Conservation (phyloP, 495 filamentous ascomycete species). For the Melanomma pulvis-pyrius region DNA sequence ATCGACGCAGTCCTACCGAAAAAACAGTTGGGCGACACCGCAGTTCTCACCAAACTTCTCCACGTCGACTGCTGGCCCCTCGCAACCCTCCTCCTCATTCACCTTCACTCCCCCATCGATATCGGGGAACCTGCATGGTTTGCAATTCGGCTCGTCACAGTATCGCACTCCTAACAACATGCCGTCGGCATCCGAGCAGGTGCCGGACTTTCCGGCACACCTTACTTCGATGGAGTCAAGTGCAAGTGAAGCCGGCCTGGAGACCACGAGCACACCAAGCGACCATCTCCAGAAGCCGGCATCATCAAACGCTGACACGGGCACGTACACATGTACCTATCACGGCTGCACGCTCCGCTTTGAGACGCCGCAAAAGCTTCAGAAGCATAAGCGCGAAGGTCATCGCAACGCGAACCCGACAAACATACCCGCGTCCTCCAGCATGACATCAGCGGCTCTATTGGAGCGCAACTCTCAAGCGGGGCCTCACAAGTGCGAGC, state of each 20-base stretch:
- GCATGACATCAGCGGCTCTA: conserved; percentile 57
- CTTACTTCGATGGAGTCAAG: conserved; percentile 69
- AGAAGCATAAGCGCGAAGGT: conserved; percentile 93
- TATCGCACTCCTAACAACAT: conserved; percentile 33
- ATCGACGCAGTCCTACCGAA: conserved; percentile 44
- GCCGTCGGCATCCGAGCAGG: conserved; percentile 44
- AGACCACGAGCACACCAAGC: conserved; percentile 36
- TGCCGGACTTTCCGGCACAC: conserved; percentile 63
- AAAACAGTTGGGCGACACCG: conserved; percentile 43
- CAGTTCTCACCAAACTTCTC: conserved; percentile 48
- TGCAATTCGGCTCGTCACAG: conserved; percentile 23
- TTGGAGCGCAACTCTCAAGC: conserved; percentile 73
- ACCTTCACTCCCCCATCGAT: conserved; percentile 50
- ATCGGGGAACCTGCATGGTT: conserved; percentile 40
- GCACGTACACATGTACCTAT: conserved; percentile 94
- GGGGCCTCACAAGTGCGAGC: conserved; percentile 86
- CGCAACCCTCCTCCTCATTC: conserved; percentile 38
- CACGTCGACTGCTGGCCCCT: conserved; percentile 39
- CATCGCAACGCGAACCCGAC: conserved; percentile 60
- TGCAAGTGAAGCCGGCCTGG: conserved; percentile 54
- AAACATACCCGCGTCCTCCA: conserved; percentile 43
- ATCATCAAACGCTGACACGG: conserved; percentile 71
- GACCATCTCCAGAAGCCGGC: conserved; percentile 53
- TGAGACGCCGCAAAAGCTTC: conserved; percentile 79
- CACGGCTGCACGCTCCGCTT: conserved; percentile 89